Percentiles rank a stretch among this genome's conserved stretches.
Evolutionary conservation across 306 rosid species (phyloP).

Genomic region (Echinosophora koreensis): DNA sequence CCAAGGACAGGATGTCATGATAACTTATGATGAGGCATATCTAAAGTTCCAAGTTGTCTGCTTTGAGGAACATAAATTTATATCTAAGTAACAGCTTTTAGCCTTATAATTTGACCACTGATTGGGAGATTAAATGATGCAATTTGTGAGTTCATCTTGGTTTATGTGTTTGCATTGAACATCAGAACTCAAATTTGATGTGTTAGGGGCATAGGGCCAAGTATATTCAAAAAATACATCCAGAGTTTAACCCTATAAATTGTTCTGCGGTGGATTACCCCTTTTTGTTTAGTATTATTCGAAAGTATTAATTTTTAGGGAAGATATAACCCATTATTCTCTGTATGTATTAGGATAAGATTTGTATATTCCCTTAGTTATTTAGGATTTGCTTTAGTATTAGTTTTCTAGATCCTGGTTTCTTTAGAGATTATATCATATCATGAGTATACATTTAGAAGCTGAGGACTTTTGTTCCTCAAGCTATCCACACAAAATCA

Average conservation of each 20-base stretch:
- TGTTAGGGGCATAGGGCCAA: not conserved
- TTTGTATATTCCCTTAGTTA: too few species aligned
- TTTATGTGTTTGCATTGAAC: slow-evolving; percentile 20
- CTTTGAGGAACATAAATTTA: not conserved
- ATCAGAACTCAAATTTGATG: slow-evolving; percentile 18
- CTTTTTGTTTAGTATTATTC: not conserved
- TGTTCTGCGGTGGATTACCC: slow-evolving; percentile 5
- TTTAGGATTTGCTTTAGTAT: too few species aligned
- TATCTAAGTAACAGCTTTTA: slow-evolving; percentile 10
- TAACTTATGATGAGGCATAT: slow-evolving; percentile 18
- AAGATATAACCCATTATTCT: too few species aligned
- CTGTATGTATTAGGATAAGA: too few species aligned
- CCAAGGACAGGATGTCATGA: not conserved
- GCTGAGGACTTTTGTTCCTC: too few species aligned
- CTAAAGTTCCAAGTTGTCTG: slow-evolving; percentile 25
- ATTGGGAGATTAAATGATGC: slow-evolving; percentile 7
- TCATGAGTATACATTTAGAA: too few species aligned
- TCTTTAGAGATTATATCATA: too few species aligned
- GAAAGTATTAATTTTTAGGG: too few species aligned
- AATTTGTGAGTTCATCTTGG: slow-evolving; percentile 33
- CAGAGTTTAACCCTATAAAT: slow-evolving; percentile 6
- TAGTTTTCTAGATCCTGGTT: too few species aligned
- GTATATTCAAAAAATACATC: slow-evolving; percentile 19
- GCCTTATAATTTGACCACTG: slow-evolving; percentile 30
- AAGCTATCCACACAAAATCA: too few species aligned